These are phyloP conservation scores for Heliosperma pusillum DNA, from an alignment of 148 eudicot species.

Conservation along the genomic window DNA sequence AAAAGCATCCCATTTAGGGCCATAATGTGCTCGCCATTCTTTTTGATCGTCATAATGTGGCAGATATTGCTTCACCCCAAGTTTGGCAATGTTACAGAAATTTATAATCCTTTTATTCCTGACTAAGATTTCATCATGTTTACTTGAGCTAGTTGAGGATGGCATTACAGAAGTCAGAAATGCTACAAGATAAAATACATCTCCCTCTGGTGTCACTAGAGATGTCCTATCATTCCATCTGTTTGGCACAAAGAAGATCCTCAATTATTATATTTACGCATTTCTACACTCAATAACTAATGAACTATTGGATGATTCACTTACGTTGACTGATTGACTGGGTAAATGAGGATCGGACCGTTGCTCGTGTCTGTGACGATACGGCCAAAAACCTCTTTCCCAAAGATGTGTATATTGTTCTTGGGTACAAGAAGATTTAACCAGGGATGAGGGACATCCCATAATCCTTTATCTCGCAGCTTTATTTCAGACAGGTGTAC, in stretches of 20 bases:
- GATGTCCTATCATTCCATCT: constrained; percentile 79
- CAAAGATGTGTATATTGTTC: constrained; percentile 56
- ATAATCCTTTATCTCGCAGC: constrained; percentile 65
- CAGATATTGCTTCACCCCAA: constrained; percentile 78
- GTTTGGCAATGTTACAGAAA: constrained; percentile 46
- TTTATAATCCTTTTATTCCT: constrained; percentile 57
- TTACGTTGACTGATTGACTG: constrained; percentile 84
- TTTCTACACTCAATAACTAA: not conserved
- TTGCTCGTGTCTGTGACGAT: constrained; percentile 66
- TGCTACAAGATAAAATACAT: constrained; percentile 70
- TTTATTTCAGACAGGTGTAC: constrained; percentile 73
- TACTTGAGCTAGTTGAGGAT: constrained; percentile 54
- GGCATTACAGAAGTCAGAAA: constrained; percentile 44
- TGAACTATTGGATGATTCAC: not conserved
- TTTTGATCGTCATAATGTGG: constrained; percentile 65
- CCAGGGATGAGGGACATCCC: constrained; percentile 98
- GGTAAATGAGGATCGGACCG: constrained; percentile 88
- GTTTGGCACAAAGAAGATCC: constrained; percentile 11
- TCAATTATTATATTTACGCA: not conserved
- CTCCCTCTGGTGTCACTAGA: constrained; percentile 73
- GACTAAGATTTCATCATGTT: constrained; percentile 47
- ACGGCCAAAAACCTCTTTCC: constrained; percentile 64
- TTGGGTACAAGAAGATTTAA: constrained; percentile 82
- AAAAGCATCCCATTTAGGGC: constrained; percentile 59
- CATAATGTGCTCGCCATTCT: constrained; percentile 75